Conservation (phyloP, 2,329 filamentous ascomycete genomes). For the Penicillium rolfsii region DNA sequence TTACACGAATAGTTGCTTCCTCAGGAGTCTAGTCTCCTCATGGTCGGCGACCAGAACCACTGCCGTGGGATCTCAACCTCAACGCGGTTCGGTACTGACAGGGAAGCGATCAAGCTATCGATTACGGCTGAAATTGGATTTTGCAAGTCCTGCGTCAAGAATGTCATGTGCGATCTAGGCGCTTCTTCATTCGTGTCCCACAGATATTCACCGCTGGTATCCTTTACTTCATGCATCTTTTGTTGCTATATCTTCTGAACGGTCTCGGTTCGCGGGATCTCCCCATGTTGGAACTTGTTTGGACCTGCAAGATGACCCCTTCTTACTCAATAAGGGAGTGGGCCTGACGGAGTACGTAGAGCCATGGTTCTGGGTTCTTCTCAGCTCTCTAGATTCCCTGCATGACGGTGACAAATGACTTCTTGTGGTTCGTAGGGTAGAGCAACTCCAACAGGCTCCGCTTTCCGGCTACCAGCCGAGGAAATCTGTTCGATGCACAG, state of each 20-base stretch:
- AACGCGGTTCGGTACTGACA: neutral
- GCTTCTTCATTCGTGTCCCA: neutral
- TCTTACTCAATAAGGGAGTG: neutral
- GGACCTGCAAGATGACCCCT: neutral
- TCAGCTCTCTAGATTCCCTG: neutral
- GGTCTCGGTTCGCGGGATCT: neutral
- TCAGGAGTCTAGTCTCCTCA: neutral
- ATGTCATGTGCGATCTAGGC: neutral
- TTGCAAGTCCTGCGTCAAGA: neutral
- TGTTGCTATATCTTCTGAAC: neutral
- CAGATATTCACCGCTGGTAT: slow-evolving; percentile 1
- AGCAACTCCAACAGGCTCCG: neutral
- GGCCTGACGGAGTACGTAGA: neutral
- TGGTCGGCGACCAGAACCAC: slow-evolving; percentile 4
- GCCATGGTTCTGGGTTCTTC: neutral
- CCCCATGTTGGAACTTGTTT: neutral
- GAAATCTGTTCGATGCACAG: neutral
- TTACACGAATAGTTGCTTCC: neutral
- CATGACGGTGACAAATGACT: slow-evolving; percentile 1
- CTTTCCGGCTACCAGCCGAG: neutral
- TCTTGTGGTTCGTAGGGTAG: neutral
- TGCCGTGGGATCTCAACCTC: neutral
- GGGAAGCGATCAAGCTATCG: neutral
- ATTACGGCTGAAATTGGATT: neutral
- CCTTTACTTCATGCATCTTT: neutral